These are phyloP conservation scores for Pyrenochaeta sp. DNA, from an alignment of 2,329 filamentous ascomycete species.

Conservation along the genomic window DNA sequence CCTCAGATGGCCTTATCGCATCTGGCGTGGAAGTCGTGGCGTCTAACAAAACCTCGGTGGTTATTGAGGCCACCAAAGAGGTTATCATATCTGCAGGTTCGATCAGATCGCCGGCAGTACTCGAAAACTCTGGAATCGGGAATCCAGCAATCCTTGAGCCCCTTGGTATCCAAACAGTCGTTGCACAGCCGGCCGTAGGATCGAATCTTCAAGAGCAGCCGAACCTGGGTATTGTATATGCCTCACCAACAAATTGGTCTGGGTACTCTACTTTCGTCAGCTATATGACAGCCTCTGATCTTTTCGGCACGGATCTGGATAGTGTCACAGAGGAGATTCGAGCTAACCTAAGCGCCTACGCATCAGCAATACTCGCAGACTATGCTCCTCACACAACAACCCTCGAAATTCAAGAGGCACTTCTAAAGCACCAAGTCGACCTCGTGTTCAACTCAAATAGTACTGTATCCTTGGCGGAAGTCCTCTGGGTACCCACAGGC, in stretches of 20 bases:
- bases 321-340: conserved; percentile 31
- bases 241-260: conserved; percentile 43
- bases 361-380: conserved; percentile 30
- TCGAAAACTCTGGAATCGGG: conserved; percentile 50
- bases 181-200: conserved; percentile 39
- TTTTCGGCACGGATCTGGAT: conserved; percentile 42
- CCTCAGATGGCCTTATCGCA: conserved; percentile 18
- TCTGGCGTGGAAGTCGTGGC: conserved; percentile 34
- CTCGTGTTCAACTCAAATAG: conserved; percentile 55
- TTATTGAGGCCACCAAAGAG: conserved; percentile 33
- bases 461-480: conserved; percentile 57
- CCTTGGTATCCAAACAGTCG: conserved; percentile 27
- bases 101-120: conserved; percentile 42
- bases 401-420: conserved; percentile 47
- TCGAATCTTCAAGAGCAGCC: conserved; percentile 48
- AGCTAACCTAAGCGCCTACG: conserved; percentile 40
- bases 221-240: conserved; percentile 34
- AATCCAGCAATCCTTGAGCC: conserved; percentile 36
- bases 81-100: conserved; percentile 49
- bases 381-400: conserved; percentile 26
- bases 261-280: conserved; percentile 50
- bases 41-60: conserved; percentile 22
- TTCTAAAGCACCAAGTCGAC: conserved; percentile 58
- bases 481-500: conserved; percentile 51
- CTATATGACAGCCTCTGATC: conserved; percentile 45